A percentile compares a stretch with the other conserved stretches of the same genome.
phyloP scores from a whole-genome alignment of 805 yeast species.

The Yamadazyma phyllophila region DNA sequence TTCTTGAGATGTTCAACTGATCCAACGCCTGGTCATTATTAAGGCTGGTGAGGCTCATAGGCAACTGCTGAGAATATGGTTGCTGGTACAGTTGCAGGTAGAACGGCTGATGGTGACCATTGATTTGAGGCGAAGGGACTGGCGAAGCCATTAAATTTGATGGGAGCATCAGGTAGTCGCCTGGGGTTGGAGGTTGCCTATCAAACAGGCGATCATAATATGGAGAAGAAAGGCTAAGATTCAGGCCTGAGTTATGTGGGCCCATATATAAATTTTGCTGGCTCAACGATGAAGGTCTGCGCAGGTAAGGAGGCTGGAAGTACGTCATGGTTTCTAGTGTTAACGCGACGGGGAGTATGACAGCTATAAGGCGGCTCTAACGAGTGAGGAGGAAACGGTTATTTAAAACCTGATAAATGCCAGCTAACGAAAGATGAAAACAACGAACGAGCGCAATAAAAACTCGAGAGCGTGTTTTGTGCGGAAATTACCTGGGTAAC shows the following conservation, averaged over 20 bases:
- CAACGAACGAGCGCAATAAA: slow-evolving; percentile 1
- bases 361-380: too few relatives aligned
- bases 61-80: neutral
- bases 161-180: slow-evolving; percentile 11
- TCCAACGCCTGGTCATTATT: slow-evolving; percentile 23
- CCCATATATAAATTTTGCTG: neutral
- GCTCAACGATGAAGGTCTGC: slow-evolving; percentile 7
- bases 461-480: neutral
- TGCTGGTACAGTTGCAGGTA: neutral
- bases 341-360: too few relatives aligned
- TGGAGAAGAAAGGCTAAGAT: slow-evolving; percentile 2
- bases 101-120: neutral
- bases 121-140: slow-evolving; percentile 39
- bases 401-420: too few relatives aligned
- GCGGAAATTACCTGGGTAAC: neutral
- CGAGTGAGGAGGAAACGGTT: too few relatives aligned
- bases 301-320: slow-evolving; percentile 5
- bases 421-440: neutral
- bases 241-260: slow-evolving; percentile 3
- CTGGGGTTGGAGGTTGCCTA: slow-evolving; percentile 7
- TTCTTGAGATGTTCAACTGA: slow-evolving; percentile 36
- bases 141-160: slow-evolving; percentile 11
- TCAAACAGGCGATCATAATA: neutral
- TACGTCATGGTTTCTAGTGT: slow-evolving; percentile 2
- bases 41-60: slow-evolving; percentile 4